Evolutionary conservation across 1,284 basidiomycete species (phyloP).

Genomic region (Naganishia sp.): DNA sequence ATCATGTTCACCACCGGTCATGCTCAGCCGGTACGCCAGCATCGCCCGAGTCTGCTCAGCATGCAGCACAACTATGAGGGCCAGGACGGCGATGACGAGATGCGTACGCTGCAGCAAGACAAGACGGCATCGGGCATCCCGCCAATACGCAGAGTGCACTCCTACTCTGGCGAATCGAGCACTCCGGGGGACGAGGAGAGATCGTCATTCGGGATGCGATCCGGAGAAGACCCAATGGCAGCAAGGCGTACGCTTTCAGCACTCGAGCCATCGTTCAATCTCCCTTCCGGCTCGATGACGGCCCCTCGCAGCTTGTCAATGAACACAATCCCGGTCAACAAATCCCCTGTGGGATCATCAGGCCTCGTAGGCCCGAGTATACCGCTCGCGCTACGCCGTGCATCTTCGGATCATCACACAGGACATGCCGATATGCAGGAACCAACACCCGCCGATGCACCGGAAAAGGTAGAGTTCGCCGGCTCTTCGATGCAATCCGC

Average conservation of each 20-base stretch:
- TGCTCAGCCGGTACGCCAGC: too few relatives aligned
- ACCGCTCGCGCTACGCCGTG: slow-evolving; percentile 20
- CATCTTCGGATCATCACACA: slow-evolving; percentile 14
- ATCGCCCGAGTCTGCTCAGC: slow-evolving; percentile 26
- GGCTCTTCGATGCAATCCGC: neutral
- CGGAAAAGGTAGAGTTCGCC: neutral
- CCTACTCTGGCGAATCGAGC: slow-evolving; percentile 15
- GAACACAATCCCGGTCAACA: slow-evolving; percentile 2
- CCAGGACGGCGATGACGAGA: slow-evolving; percentile 10
- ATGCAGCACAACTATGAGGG: slow-evolving; percentile 29
- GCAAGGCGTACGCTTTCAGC: slow-evolving; percentile 7
- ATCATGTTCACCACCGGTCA: too few relatives aligned
- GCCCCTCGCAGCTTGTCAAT: slow-evolving; percentile 9
- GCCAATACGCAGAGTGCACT: slow-evolving; percentile 15
- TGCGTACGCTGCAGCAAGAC: neutral
- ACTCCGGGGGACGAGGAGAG: neutral
- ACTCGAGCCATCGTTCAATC: slow-evolving; percentile 1
- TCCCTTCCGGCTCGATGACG: neutral
- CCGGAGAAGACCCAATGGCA: neutral
- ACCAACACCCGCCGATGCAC: too few relatives aligned
- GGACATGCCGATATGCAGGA: neutral
- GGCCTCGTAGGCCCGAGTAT: slow-evolving; percentile 17
- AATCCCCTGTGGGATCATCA: neutral
- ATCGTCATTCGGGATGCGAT: neutral
- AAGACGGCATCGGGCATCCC: neutral